phyloP scores from a whole-genome alignment of 2,329 filamentous ascomycete species.

The Aspergillus neotritici region DNA sequence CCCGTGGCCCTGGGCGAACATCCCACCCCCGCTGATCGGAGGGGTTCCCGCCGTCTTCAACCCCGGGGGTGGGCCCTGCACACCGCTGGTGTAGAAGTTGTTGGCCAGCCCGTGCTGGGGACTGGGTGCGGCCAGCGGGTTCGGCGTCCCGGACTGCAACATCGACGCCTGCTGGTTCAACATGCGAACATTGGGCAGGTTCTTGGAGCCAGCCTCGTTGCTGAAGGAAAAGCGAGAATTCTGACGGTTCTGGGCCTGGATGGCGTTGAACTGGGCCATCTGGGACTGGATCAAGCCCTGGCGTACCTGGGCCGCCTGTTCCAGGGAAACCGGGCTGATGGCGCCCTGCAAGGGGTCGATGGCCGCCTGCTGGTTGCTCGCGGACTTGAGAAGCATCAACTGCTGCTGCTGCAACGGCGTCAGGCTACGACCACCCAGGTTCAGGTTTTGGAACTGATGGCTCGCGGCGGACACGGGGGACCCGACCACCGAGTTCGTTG shows the following conservation, averaged over 20 bases:
- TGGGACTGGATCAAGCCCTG: slow-evolving; percentile 43
- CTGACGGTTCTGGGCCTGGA: slow-evolving; percentile 69
- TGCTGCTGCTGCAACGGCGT: slow-evolving; percentile 76
- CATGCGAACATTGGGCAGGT: slow-evolving; percentile 54
- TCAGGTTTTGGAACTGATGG: slow-evolving; percentile 49
- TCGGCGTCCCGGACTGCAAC: slow-evolving; percentile 36
- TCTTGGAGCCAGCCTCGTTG: slow-evolving; percentile 57
- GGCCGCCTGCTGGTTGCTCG: slow-evolving; percentile 55
- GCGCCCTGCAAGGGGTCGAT: slow-evolving; percentile 40
- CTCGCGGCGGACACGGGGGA: slow-evolving; percentile 37
- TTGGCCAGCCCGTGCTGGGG: slow-evolving; percentile 45
- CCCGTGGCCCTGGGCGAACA: slow-evolving; percentile 84
- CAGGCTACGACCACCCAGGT: slow-evolving; percentile 65
- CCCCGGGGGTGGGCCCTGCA: slow-evolving; percentile 89
- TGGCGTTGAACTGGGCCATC: slow-evolving; percentile 49
- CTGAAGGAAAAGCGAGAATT: slow-evolving; percentile 83
- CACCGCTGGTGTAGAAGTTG: slow-evolving; percentile 76
- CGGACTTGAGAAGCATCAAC: slow-evolving; percentile 59
- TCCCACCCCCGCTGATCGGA: slow-evolving; percentile 68
- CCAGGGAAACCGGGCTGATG: slow-evolving; percentile 29
- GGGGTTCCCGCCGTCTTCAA: slow-evolving; percentile 93
- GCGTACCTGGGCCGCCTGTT: slow-evolving; percentile 41
- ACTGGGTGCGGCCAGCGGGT: slow-evolving; percentile 33
- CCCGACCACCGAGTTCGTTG: slow-evolving; percentile 38
- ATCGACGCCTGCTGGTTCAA: slow-evolving; percentile 46